Evolutionary conservation across 2,329 filamentous ascomycete genomes (phyloP), one percentile per base, ranked within the genome.

Genomic region (Westerdykella sp.): DNA sequence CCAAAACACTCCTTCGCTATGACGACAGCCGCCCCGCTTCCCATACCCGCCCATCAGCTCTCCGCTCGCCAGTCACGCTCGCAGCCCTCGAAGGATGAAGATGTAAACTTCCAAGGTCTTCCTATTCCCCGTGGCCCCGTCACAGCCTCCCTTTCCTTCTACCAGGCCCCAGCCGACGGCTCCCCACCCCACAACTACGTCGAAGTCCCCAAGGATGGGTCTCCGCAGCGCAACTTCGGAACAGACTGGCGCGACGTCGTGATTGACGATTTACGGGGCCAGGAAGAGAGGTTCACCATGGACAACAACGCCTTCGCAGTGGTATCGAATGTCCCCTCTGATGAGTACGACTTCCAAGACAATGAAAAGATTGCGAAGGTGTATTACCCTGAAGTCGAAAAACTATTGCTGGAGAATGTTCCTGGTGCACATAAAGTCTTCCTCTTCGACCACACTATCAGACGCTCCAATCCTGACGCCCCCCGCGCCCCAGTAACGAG

Each of bases 361-460:
- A 84, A 89, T 56, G 78, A 74, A 10, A 79, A 78, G 47, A 86
- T 96, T 66, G 69, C 78, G 57, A 57, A 69, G 1, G 75, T 80
- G 42, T 96, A 95, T 73, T 96, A 96, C 70, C 84, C 87, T 0
- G 88, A 95, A 62, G 75, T 84, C 1, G 79, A 84, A 51, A 59
- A 66, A 0, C 62, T 85, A 1, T 67, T 85, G 2, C 71, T 72
- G 11, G 63, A 71, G 22, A 75, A 76, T 36, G 68, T 84, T 0
- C 69, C 74, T 0, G 75, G 72, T 0, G 69, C 82, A 41, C 77
- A 76, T 42, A 79, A 79, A 47, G 74, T 87, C 10, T 73, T 80
- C 46, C 82, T 86, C 45, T 87, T 87, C 59, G 83, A 87, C 63
- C 83, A 87, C 62, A 95, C 88, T 6, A 80, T 95, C 63, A 84